Evolutionary conservation across 108 stramenopile species (phyloP), one percentile per base, ranked within the genome.

Genomic region (Nannochloropsis gaditana): DNA sequence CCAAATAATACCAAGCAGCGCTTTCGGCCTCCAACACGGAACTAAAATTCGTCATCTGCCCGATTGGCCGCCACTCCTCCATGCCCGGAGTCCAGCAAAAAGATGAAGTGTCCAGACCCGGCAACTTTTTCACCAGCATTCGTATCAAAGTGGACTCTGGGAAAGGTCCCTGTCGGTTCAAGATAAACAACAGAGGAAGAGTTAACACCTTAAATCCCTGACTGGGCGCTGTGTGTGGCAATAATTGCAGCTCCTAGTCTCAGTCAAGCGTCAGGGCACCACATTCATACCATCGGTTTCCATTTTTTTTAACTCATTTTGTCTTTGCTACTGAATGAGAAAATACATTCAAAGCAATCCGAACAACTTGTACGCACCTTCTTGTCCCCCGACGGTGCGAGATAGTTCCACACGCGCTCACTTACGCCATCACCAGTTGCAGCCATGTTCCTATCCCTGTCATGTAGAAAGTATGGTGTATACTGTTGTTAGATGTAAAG

Each of bases 51-150:
- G 82, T 42, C 87, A 87, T 83, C 83, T 87, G 44, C 43, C 80
- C 87, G 11, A 87, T 80, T 83, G 79, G 80, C 84, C 84, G 80
- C 87, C 87, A 87, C 45, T 87, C 87, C 21, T 44, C 41, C 87
- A 87, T 87, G 15, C 87, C 87, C 45, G 79, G 80, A 42, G 87
- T 84, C 87, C 87, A 87, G 59, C 59, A 73, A 73, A n/a, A 73
- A 15, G 59, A 73, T n/a, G 59, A 73, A n/a, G 59, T 73, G 8
- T 73, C 59, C 2, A 73, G 59, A n/a, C 59, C 59, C 15, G 59
- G 59, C 59, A 73, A n/a, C 59, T n/a, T 73, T n/a, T n/a, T 15
- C 45, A 83, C 83, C 87, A 84, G 79, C 83, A 84, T 87, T 45
- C 84, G 83, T 41, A 87, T 83, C 83, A 87, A 81, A 5, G 21